phyloP scores from a whole-genome alignment of 345 rosid species.

The Salix koriyanagi region DNA sequence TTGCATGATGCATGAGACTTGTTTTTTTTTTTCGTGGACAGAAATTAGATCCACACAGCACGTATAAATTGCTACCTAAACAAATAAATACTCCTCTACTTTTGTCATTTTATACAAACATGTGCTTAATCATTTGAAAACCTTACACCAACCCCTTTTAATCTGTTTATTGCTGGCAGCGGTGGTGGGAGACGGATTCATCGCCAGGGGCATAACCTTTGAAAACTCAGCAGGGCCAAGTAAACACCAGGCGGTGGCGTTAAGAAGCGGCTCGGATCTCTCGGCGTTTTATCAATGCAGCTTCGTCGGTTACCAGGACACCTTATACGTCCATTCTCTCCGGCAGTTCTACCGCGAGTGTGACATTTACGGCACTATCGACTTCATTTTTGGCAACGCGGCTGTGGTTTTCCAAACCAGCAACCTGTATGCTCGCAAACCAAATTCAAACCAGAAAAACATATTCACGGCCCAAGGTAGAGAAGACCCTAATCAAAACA shows the following conservation, averaged over 20 bases:
- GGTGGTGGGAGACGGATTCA: constrained; percentile 60
- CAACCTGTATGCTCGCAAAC: constrained; percentile 71
- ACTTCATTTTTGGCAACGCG: constrained; percentile 71
- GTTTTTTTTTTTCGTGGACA: no score
- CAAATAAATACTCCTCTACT: no score
- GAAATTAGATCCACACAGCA: no score
- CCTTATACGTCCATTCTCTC: constrained; percentile 62
- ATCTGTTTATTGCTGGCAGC: constrained; percentile 36
- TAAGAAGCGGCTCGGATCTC: constrained; percentile 60
- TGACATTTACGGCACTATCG: constrained; percentile 67
- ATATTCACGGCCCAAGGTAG: constrained; percentile 71
- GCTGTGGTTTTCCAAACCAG: constrained; percentile 67
- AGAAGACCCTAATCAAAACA: constrained; percentile 48
- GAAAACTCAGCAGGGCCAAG: constrained; percentile 74
- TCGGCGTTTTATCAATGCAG: constrained; percentile 71
- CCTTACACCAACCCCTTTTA: background rate
- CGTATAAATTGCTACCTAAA: no score
- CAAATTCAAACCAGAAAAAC: constrained; percentile 47
- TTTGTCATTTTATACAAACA: no score
- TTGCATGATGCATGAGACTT: no score
- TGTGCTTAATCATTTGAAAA: no score
- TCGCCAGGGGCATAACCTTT: constrained; percentile 69
- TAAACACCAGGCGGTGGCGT: constrained; percentile 87
- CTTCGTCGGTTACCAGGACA: constrained; percentile 75
- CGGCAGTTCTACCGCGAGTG: constrained; percentile 75